These are phyloP conservation scores for Salix brachista DNA, from an alignment of 345 rosid genomes.

Conservation along the genomic window DNA sequence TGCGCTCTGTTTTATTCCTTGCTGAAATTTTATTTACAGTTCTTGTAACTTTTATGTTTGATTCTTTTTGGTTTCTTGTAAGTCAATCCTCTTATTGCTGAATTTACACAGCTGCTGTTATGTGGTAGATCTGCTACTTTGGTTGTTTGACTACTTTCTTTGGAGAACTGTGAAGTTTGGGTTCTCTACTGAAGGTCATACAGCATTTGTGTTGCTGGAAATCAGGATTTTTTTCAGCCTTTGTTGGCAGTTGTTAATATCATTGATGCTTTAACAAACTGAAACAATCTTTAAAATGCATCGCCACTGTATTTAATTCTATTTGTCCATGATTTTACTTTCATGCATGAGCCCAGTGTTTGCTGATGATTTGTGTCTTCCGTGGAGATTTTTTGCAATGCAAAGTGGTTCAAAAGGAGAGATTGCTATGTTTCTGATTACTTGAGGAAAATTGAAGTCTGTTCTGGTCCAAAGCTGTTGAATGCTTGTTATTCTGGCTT, in stretches of 20 bases:
- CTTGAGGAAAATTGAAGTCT: background rate
- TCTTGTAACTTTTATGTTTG: slow-evolving; percentile 1
- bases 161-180: slow-evolving; percentile 2
- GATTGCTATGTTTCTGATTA: background rate
- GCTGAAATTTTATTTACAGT: background rate
- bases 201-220: background rate
- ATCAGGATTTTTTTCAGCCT: background rate
- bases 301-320: background rate
- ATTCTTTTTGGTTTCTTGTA: slow-evolving; percentile 6
- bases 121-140: background rate
- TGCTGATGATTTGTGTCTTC: background rate
- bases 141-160: background rate
- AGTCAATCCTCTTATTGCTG: background rate
- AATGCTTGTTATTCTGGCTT: background rate
- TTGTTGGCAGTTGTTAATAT: background rate
- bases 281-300: background rate
- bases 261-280: background rate
- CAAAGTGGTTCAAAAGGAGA: background rate
- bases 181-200: slow-evolving; percentile 1
- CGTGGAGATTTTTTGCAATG: background rate
- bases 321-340: background rate
- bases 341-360: background rate
- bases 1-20: background rate
- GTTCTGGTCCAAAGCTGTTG: background rate
- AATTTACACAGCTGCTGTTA: slow-evolving; percentile 1